Base-by-base conservation (phyloP, 768 basidiomycete species). In the Lentinula sp. region DNA sequence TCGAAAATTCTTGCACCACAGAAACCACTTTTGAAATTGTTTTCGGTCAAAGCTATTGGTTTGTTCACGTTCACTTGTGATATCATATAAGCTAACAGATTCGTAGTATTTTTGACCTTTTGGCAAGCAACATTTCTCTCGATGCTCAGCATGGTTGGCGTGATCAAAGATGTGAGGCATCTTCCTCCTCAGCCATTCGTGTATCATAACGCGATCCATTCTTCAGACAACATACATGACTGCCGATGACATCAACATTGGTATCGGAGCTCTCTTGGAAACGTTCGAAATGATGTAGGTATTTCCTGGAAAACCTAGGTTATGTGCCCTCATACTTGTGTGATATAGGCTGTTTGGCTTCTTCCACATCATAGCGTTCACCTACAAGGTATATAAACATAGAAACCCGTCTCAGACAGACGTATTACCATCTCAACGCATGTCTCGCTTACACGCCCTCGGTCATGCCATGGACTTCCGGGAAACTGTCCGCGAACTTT, bases 251-350 rank as follows among this genome's bases (percentile, higher is more conserved):
- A 85, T 91, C 64, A 84, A 86, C 65, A 85, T 87, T 31, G 89
- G 87, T 4, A 81, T 89, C 45, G 80, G 83, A 15, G 87, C 88
- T 0, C 71, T 91, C 10, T 66, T 87, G 2, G 84, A 89, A 65
- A 87, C 86, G 0, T 80, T 88, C 63, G 89, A 91, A 71, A 91
- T 92, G 89, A 82, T 82, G 86, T 86, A 67, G 18, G 84, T 75
- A 1, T 49, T 57, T 40, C 4, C 40, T 37, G 46, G 31, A 59
- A 57, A 57, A 13, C 54, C 42, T 42, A 8, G 21, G 15, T 35
- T 42, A 9, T 50, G 34, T 61, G 61, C 50, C 45, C 64, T 43
- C 54, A 5, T 51, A 61, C 68, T 57, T 62, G 54, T 11, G 48
- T 35, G 7, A 39, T 59, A 2, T 66, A 86, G 85, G 69, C 64